phyloP scores from a whole-genome alignment of 495 filamentous ascomycete species.

The Penicillium ochrochloron region DNA sequence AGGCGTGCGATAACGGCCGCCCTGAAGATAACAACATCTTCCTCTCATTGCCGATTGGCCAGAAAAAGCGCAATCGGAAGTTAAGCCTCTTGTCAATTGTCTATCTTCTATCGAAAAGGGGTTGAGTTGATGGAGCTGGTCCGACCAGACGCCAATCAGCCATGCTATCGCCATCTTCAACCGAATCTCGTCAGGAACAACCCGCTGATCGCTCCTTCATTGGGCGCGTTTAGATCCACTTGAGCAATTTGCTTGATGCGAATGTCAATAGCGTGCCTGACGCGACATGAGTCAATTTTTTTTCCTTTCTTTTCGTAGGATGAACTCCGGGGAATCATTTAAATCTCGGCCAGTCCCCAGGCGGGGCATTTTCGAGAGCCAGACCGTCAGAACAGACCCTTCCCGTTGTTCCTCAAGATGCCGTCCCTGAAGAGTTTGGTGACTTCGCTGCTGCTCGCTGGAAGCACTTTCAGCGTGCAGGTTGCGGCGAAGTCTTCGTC shows the following conservation, averaged over 20 bases:
- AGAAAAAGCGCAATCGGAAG: not conserved
- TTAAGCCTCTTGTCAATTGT: not conserved
- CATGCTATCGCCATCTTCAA: conserved; percentile 10
- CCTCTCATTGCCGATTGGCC: not conserved
- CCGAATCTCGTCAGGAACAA: conserved; percentile 12
- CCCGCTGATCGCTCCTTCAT: conserved; percentile 19
- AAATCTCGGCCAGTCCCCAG: not conserved
- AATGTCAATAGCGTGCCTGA: not conserved
- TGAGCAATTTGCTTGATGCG: conserved; percentile 1
- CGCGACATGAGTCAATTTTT: not conserved
- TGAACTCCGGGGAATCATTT: not conserved
- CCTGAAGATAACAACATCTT: not conserved
- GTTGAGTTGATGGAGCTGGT: conserved; percentile 21
- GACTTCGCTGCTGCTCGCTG: conserved; percentile 25
- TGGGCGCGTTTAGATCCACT: conserved; percentile 15
- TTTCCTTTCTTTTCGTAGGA: not conserved
- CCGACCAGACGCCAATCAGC: conserved; percentile 24
- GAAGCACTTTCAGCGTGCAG: conserved; percentile 19
- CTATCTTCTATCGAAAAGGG: conserved; percentile 13
- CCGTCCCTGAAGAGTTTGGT: conserved; percentile 16
- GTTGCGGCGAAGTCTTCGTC: conserved; percentile 2
- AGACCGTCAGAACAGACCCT: not conserved
- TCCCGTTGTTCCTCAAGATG: conserved; percentile 17
- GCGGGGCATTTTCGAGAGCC: not conserved
- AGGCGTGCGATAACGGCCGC: conserved; percentile 9